A percentile compares a stretch with the other conserved stretches of the same genome.
Evolutionary conservation across 345 rosid genomes (phyloP).

Genomic region (Dipteronia dyeriana): DNA sequence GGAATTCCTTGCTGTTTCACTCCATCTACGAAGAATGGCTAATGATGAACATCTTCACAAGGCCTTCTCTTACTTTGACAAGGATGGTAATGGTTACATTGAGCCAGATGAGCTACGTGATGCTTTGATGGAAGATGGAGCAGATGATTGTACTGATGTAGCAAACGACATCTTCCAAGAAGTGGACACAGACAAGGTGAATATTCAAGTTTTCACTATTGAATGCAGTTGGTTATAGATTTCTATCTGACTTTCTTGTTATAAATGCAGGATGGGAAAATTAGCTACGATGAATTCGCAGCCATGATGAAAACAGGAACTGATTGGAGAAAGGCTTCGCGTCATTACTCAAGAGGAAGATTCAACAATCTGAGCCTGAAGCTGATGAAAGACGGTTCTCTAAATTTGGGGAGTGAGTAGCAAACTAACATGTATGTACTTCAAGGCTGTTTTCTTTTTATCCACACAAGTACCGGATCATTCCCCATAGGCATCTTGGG

Average conservation of each 20-base stretch:
- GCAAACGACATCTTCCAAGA: conserved; percentile 99
- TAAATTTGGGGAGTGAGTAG: conserved; percentile 77
- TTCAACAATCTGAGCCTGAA: conserved; percentile 97
- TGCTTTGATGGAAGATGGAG: conserved; percentile 94
- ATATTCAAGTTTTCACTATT: conserved; percentile 9
- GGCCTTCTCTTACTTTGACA: conserved; percentile 98
- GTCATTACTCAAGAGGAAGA: conserved; percentile 99
- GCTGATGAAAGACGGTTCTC: conserved; percentile 95
- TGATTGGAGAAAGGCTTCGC: conserved; percentile 99
- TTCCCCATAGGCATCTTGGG: conserved; percentile 26
- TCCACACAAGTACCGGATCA: conserved; percentile 22
- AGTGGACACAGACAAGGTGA: conserved; percentile 98
- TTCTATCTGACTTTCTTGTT: conserved; percentile 17
- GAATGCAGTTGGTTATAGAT: neutral
- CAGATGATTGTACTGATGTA: conserved; percentile 84
- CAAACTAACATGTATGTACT: conserved; percentile 13
- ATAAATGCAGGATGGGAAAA: conserved; percentile 77
- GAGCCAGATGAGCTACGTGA: conserved; percentile 90
- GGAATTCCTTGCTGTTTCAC: conserved; percentile 89
- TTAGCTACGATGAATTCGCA: conserved; percentile 94
- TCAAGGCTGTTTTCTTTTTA: conserved; percentile 16
- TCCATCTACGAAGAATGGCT: conserved; percentile 90
- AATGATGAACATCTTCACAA: conserved; percentile 95
- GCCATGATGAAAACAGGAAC: conserved; percentile 99
- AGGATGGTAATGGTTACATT: conserved; percentile 84